These are phyloP conservation scores for Tolypocladium paradoxum DNA, from an alignment of 2,329 filamentous ascomycete species.

Conservation along the genomic window DNA sequence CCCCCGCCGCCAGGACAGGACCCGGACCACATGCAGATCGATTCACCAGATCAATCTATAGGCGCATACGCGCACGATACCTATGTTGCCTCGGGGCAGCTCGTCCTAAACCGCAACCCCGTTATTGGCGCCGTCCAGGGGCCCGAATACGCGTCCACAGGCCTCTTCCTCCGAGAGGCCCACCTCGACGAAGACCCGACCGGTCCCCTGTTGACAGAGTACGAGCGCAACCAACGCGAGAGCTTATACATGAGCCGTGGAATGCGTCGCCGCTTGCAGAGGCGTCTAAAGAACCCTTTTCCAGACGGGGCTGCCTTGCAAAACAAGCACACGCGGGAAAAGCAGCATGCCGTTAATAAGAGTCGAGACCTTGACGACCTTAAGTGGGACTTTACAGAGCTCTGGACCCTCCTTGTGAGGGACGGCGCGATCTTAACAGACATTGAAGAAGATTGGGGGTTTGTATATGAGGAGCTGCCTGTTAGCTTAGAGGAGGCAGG, in stretches of 20 bases:
- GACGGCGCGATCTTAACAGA: slow-evolving; percentile 18
- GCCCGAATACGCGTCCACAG: slow-evolving; percentile 34
- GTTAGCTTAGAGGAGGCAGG: neutral
- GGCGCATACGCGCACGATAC: slow-evolving; percentile 13
- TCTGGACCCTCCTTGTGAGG: slow-evolving; percentile 10
- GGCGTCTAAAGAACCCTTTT: slow-evolving; percentile 12
- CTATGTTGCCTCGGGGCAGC: slow-evolving; percentile 26
- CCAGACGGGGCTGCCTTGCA: slow-evolving; percentile 1
- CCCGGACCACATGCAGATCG: slow-evolving; percentile 8
- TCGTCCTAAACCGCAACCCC: slow-evolving; percentile 32
- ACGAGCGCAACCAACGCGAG: slow-evolving; percentile 33
- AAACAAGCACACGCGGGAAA: neutral
- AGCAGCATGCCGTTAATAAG: slow-evolving; percentile 15
- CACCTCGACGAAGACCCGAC: slow-evolving; percentile 33
- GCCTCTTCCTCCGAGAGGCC: slow-evolving; percentile 35
- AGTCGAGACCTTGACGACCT: slow-evolving; percentile 17
- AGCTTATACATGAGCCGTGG: slow-evolving; percentile 19
- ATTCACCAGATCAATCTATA: slow-evolving; percentile 6
- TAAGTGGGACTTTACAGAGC: slow-evolving; percentile 7
- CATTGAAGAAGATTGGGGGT: slow-evolving; percentile 21
- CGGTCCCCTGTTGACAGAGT: slow-evolving; percentile 32
- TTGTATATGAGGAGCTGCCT: slow-evolving; percentile 20
- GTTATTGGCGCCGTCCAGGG: slow-evolving; percentile 47
- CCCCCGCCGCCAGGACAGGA: slow-evolving; percentile 27
- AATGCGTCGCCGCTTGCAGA: slow-evolving; percentile 11